phyloP scores from a whole-genome alignment of 306 rosid species.

The Leucaena leucocephala region DNA sequence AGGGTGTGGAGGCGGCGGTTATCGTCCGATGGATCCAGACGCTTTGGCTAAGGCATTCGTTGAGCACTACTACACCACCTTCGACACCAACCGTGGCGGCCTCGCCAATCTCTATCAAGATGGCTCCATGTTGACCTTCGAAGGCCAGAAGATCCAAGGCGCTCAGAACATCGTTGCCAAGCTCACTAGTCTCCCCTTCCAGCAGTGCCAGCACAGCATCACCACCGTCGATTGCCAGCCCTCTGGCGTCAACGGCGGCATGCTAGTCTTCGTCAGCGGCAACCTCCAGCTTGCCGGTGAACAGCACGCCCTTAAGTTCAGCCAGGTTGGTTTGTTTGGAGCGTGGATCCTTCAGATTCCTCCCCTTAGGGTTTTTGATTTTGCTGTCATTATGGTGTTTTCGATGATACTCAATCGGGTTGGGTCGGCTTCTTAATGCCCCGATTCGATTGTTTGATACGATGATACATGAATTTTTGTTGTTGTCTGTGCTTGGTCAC shows the following conservation, averaged over 20 bases:
- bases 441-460: conserved; percentile 4
- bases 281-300: conserved; percentile 93
- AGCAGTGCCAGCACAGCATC: conserved; percentile 89
- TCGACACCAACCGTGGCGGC: conserved; percentile 63
- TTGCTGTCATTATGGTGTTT: not conserved
- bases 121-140: conserved; percentile 85
- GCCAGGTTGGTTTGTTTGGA: conserved; percentile 59
- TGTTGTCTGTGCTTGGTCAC: not conserved
- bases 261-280: conserved; percentile 94
- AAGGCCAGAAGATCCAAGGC: conserved; percentile 92
- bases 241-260: conserved; percentile 74
- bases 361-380: conserved; percentile 1
- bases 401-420: not conserved
- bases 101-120: conserved; percentile 72
- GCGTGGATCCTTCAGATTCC: not conserved
- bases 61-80: conserved; percentile 79
- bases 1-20: conserved; percentile 3
- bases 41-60: conserved; percentile 82
- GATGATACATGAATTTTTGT: not conserved
- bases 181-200: conserved; percentile 83
- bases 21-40: conserved; percentile 76
- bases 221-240: conserved; percentile 89
- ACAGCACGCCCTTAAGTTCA: conserved; percentile 89
- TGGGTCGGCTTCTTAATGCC: not conserved
- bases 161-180: conserved; percentile 72